Evolutionary conservation across 768 basidiomycete genomes (phyloP).

Genomic region (Crassisporium funariophilum): DNA sequence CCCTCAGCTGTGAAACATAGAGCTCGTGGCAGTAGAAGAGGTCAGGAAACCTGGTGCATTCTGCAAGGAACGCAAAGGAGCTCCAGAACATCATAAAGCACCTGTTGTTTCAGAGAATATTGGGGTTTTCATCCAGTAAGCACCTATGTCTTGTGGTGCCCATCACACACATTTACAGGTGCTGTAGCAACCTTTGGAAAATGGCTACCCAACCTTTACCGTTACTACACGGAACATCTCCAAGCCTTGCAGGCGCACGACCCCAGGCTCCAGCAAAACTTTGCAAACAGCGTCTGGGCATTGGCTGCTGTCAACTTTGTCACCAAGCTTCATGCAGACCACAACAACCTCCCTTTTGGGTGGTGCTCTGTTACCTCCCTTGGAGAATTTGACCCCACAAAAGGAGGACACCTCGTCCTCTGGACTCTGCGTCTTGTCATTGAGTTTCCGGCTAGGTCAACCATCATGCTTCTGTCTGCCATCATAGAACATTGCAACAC

Average conservation of each 20-base stretch:
- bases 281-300: constrained; percentile 7
- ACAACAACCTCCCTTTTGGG: constrained; percentile 3
- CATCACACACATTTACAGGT: neutral
- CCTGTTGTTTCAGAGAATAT: constrained; percentile 7
- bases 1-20: neutral
- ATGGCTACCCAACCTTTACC: constrained; percentile 6
- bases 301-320: constrained; percentile 3
- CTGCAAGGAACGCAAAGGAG: neutral
- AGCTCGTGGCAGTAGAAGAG: neutral
- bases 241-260: neutral
- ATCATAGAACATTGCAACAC: constrained; percentile 10
- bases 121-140: constrained; percentile 9
- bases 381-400: neutral
- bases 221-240: constrained; percentile 1
- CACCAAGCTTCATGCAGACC: constrained; percentile 3
- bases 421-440: constrained; percentile 4
- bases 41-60: constrained; percentile 9
- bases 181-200: constrained; percentile 6
- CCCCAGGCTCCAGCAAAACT: constrained; percentile 1
- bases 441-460: constrained; percentile 8
- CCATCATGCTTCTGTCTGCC: constrained; percentile 12
- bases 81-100: constrained; percentile 2
- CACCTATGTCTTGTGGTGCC: neutral
- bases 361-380: constrained; percentile 8
- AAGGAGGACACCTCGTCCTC: constrained; percentile 3